These are phyloP conservation scores for Tagetes erecta DNA, from an alignment of 129 eudicot genomes.

Conservation along the genomic window DNA sequence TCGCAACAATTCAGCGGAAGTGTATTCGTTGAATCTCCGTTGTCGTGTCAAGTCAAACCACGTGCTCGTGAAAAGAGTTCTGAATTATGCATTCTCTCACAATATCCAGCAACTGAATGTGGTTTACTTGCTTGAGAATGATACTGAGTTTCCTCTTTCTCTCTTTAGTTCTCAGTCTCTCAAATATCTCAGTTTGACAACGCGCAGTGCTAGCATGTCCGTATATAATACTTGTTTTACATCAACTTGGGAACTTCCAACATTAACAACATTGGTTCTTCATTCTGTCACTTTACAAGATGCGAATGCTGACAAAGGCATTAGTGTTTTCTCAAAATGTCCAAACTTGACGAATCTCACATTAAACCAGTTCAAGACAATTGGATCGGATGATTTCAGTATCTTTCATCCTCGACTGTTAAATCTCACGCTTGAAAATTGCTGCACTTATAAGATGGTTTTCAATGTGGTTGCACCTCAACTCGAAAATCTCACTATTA, in stretches of 20 bases:
- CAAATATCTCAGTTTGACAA: constrained; percentile 13
- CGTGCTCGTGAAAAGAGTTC: background rate
- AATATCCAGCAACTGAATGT: constrained; percentile 9
- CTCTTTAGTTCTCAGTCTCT: constrained; percentile 11
- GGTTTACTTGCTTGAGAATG: background rate
- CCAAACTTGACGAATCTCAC: constrained; percentile 24
- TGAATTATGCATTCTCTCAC: constrained; percentile 8
- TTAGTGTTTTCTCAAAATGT: constrained; percentile 26
- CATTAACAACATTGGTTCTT: constrained; percentile 20
- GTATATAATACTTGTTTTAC: background rate
- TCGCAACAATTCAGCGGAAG: constrained; percentile 9
- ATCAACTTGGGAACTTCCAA: constrained; percentile 20
- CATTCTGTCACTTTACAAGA: background rate
- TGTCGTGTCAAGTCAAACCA: background rate
- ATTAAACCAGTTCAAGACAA: background rate
- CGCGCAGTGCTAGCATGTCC: background rate
- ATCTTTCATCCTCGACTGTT: constrained; percentile 19
- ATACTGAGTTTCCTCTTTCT: constrained; percentile 8
- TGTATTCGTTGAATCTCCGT: constrained; percentile 6
- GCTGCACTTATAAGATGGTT: background rate
- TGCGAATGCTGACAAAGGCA: background rate
- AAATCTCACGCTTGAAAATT: background rate
- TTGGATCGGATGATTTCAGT: background rate
- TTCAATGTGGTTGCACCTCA: constrained; percentile 21
- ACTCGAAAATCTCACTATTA: constrained; percentile 12